phyloP scores from a whole-genome alignment of 495 filamentous ascomycete genomes.

The Penicillium coffeae region DNA sequence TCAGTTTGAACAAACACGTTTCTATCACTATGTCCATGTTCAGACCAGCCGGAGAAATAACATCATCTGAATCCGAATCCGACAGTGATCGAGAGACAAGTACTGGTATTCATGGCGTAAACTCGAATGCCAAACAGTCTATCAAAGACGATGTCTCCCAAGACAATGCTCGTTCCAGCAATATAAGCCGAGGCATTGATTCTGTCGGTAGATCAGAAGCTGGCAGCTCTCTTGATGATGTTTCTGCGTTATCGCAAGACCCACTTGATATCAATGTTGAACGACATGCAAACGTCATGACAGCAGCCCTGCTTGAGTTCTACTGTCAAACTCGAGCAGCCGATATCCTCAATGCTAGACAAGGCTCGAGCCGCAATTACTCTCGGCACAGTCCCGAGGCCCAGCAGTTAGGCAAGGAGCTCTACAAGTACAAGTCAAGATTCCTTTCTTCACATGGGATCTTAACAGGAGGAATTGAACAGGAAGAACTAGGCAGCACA shows the following conservation, averaged over 20 bases:
- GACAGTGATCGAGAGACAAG: neutral
- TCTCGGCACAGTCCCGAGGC: conserved; percentile 44
- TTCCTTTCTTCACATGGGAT: conserved; percentile 40
- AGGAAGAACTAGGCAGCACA: conserved; percentile 31
- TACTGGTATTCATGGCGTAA: neutral
- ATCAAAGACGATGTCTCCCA: neutral
- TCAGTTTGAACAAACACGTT: neutral
- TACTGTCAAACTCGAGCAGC: conserved; percentile 43
- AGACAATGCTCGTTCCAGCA: conserved; percentile 7
- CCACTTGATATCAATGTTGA: conserved; percentile 27
- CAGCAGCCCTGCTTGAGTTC: conserved; percentile 42
- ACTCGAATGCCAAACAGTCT: neutral
- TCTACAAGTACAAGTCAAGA: conserved; percentile 41
- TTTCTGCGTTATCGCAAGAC: conserved; percentile 18
- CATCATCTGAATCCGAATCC: conserved; percentile 35
- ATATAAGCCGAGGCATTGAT: neutral
- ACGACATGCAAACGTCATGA: conserved; percentile 43
- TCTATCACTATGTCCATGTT: conserved; percentile 43
- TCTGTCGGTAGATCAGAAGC: conserved; percentile 10
- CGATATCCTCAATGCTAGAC: conserved; percentile 42
- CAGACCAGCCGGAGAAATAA: conserved; percentile 36
- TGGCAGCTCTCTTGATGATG: conserved; percentile 20
- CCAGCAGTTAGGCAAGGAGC: conserved; percentile 36
- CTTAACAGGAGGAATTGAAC: conserved; percentile 36
- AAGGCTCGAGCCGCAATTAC: conserved; percentile 27